Percentiles rank a stretch among this genome's conserved stretches.
phyloP scores from a whole-genome alignment of 331 rosid species.

The Dryas integrifolia region DNA sequence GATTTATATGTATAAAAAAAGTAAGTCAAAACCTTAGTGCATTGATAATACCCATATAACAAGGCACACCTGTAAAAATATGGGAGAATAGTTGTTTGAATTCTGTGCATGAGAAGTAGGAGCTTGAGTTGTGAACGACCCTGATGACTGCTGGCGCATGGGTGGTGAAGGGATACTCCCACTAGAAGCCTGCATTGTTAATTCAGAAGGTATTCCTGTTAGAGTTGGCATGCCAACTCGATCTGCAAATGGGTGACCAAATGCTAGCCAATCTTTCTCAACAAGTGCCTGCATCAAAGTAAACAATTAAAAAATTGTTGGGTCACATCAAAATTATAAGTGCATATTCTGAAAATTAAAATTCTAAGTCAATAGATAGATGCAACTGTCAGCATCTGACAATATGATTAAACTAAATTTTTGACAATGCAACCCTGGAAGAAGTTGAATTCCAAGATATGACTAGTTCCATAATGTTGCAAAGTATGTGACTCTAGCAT shows the following conservation, averaged over 20 bases:
- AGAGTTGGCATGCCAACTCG: conserved; percentile 69
- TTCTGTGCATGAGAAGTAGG: conserved; percentile 68
- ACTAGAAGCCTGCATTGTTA: conserved; percentile 73
- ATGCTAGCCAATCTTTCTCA: conserved; percentile 98
- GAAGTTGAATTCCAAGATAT: neutral
- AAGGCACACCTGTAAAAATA: conserved; percentile 80
- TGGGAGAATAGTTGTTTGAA: conserved; percentile 77
- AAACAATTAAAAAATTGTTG: neutral
- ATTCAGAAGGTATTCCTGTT: conserved; percentile 63
- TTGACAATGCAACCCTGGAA: conserved; percentile 9
- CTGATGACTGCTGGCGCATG: conserved; percentile 70
- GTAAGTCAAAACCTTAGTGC: neutral
- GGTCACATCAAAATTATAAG: conserved; percentile 9
- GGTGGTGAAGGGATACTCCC: conserved; percentile 62
- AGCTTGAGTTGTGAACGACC: conserved; percentile 54
- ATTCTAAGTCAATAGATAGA: neutral
- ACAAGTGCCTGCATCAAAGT: conserved; percentile 66
- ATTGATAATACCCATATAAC: neutral
- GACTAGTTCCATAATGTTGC: neutral
- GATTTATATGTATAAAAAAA: neutral
- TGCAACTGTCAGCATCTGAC: conserved; percentile 5
- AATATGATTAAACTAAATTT: conserved; percentile 9
- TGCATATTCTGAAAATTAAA: neutral
- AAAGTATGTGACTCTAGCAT: neutral
- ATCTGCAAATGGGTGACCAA: conserved; percentile 94